Evolutionary conservation across 108 stramenopile species (phyloP), one percentile per base, ranked within the genome.

Genomic region (Nitzschia putrida): DNA sequence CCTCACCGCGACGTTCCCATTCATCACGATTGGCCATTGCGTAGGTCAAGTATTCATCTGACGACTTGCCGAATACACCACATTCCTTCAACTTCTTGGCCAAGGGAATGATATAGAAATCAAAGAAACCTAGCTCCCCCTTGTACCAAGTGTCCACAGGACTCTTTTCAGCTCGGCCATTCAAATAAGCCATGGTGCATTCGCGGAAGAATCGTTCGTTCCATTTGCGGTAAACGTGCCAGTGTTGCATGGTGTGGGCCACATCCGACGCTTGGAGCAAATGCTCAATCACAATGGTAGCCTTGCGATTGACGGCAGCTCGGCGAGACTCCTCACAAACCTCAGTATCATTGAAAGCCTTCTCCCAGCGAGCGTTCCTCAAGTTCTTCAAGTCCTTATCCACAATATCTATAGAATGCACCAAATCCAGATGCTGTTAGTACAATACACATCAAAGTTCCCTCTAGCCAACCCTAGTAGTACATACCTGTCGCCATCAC

Each of bases 241-340:
- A 80, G 51, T 75, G 69, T 45, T 80, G 79, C 70, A 80, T 76
- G 7, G 79, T 76, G 45, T 80, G 79, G 21, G 71, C 53, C 22
- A 80, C 73, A 72, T 80, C 79, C 6, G 79, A 61, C 34, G 71
- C 79, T 59, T 74, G 73, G 22, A 80, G 69, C 37, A 80, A 68
- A 39, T 80, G 79, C 44, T 76, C 79, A 42, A 79, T 44, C 11
- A 79, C 78, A 20, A 60, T 60, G 23, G 59, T 60, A 4, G 59
- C 59, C 16, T 34, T 34, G 29, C 29, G 29, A 4, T 34, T 34
- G 29, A 34, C 29, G 1, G 29, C 29, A 4, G 29, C 29, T 3
- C 29, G 29, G 29, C 29, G 4, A 34, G 29, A 34, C 1, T 34
- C 29, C 4, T 34, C 29, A 4, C 3, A 3, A 1, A 4, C 29